phyloP scores from a whole-genome alignment of 1,284 basidiomycete genomes.

The Anthracocystis walkeri region DNA sequence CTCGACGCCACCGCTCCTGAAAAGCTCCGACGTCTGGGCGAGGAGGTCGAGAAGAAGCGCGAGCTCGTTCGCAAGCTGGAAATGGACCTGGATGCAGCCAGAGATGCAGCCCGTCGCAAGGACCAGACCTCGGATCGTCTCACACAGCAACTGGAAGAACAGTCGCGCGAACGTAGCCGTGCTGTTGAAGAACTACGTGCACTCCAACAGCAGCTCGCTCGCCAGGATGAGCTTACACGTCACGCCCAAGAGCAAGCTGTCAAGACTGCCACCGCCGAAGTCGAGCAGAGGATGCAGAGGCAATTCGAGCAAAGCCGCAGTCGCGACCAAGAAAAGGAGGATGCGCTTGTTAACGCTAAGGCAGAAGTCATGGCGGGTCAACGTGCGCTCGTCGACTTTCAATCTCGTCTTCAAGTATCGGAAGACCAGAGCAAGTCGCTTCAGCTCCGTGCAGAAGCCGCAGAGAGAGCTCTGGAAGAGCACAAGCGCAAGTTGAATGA shows the following conservation, averaged over 20 bases:
- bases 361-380: conserved; percentile 27
- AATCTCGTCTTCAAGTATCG: conserved; percentile 18
- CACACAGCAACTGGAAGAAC: conserved; percentile 32
- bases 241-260: conserved; percentile 24
- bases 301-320: conserved; percentile 28
- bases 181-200: conserved; percentile 21
- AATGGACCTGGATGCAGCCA: conserved; percentile 15
- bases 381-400: conserved; percentile 27
- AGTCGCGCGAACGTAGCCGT: conserved; percentile 33
- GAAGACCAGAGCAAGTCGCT: conserved; percentile 23
- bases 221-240: conserved; percentile 18
- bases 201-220: conserved; percentile 15
- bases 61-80: conserved; percentile 34
- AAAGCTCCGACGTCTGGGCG: conserved; percentile 35
- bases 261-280: conserved; percentile 24
- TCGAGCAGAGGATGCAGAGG: conserved; percentile 23
- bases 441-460: conserved; percentile 23
- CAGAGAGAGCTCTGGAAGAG: conserved; percentile 23
- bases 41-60: conserved; percentile 34
- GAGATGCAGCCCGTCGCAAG: conserved; percentile 19
- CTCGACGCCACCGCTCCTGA: conserved; percentile 38
- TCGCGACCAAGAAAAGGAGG: conserved; percentile 35
- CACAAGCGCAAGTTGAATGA: conserved; percentile 28
- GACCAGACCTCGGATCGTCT: conserved; percentile 26
- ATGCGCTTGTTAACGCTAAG: conserved; percentile 32